Evolutionary conservation across 1,139 yeast species (phyloP), one percentile per base, ranked within the genome.

Genomic region (Magnusiomyces clavatus): DNA sequence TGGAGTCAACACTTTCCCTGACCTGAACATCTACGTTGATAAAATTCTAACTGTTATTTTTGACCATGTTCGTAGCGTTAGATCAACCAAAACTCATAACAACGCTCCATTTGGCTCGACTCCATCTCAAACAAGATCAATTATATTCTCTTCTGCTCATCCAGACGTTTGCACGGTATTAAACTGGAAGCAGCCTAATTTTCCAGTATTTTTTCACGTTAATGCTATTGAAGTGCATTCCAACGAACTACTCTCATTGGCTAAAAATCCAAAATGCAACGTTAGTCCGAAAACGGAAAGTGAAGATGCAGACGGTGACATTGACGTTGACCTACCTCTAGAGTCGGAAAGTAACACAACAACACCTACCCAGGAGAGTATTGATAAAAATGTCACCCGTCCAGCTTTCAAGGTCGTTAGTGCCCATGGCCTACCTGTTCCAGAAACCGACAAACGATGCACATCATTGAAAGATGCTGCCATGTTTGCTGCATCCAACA

Each of bases 131-230:
- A 71, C 73, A 36, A 73, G 95, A 54, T 82, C 92, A 0, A 72
- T 92, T 38, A 82, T 90, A 6, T 86, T 92, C 67, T 80, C 95
- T 16, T 87, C 97, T 0, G 80, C 88, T 49, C 89, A 89, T 67
- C 86, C 96, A 36, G 79, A 83, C 49, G 87, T 89, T 17, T 92
- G 98, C 69, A 88, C 96, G 17, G 86, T 88, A 48, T 73, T 92
- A 60, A 92, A 92, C 68, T 92, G 98, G 98, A 92, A 92, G 68
- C 98, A 92, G 69, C 98, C 98, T 4, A 92, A 90, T 67, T 92
- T 86, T 69, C 97, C 98, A 0, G 97, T 92, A 0, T 83, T 92
- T 60, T 85, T 86, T 68, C 80, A 83, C 50, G 80, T 90, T 79
- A 83, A 81, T 46, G 65, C 61, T 1, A 54, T 63, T 20, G 50